A percentile compares a stretch with the other conserved stretches of the same genome.
Conservation (phyloP, 2,329 filamentous ascomycete species). For the Cladophialophora bantiana region DNA sequence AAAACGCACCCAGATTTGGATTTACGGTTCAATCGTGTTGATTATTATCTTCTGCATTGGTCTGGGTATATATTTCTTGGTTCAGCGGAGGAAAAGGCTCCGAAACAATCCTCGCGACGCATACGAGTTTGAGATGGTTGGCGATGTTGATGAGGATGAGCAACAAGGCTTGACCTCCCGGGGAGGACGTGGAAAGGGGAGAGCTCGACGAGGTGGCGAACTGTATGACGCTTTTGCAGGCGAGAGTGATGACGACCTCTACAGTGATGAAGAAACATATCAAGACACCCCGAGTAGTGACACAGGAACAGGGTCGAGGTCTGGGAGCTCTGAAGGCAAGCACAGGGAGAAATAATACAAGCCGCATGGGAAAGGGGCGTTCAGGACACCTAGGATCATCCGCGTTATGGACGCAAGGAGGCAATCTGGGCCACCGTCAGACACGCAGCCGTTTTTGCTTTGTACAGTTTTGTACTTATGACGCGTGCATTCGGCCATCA, state of each 20-base stretch:
- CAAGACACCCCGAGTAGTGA: constrained; percentile 41
- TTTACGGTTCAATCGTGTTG: constrained; percentile 83
- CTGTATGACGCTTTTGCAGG: constrained; percentile 97
- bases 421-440: constrained; percentile 9
- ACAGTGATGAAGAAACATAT: constrained; percentile 53
- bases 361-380: constrained; percentile 7
- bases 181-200: constrained; percentile 57
- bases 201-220: constrained; percentile 75
- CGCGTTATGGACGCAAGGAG: not conserved
- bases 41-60: constrained; percentile 84
- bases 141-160: constrained; percentile 75
- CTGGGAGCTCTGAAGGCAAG: constrained; percentile 31
- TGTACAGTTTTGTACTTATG: constrained; percentile 23
- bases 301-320: constrained; percentile 37
- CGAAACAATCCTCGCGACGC: constrained; percentile 77
- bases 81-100: constrained; percentile 78
- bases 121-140: constrained; percentile 94
- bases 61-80: constrained; percentile 80
- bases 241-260: constrained; percentile 75
- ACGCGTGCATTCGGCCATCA: constrained; percentile 8
- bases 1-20: constrained; percentile 89
- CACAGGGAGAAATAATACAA: constrained; percentile 32
- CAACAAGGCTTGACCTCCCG: constrained; percentile 48
- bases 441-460: not conserved
- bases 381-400: constrained; percentile 11